Evolutionary conservation across 257 asterid genomes (phyloP).

Genomic region (Nicotiana paniculata): DNA sequence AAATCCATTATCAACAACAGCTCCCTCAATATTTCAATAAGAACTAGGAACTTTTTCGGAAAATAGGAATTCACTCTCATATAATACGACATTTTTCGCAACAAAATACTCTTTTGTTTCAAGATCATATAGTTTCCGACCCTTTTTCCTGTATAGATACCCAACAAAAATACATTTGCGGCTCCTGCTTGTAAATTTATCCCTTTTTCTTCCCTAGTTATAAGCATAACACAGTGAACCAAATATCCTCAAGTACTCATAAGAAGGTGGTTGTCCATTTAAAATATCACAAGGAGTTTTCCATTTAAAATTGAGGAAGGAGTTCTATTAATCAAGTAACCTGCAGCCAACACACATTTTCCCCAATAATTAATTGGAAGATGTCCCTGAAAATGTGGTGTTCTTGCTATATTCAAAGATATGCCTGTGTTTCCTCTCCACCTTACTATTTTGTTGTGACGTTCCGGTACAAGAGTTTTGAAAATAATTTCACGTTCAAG

Average conservation of each 20-base stretch:
- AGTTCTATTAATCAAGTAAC: too few species aligned
- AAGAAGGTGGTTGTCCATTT: too few species aligned
- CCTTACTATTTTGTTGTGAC: neutral
- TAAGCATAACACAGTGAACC: too few species aligned
- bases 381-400: neutral
- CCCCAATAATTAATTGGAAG: neutral
- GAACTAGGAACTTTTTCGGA: neutral
- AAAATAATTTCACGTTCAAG: neutral
- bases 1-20: neutral
- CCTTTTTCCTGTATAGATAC: too few species aligned
- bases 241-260: too few species aligned
- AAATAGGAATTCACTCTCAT: neutral
- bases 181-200: too few species aligned
- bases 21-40: neutral
- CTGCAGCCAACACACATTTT: too few species aligned
- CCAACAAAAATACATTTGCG: too few species aligned
- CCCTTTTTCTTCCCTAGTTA: too few species aligned
- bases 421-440: neutral
- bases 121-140: too few species aligned
- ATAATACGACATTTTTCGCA: neutral
- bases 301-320: too few species aligned
- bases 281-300: too few species aligned
- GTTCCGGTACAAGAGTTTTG: neutral
- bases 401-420: neutral
- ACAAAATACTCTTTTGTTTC: neutral